Base-by-base conservation (phyloP, 345 rosid genomes). In the Laguncularia racemosa region DNA sequence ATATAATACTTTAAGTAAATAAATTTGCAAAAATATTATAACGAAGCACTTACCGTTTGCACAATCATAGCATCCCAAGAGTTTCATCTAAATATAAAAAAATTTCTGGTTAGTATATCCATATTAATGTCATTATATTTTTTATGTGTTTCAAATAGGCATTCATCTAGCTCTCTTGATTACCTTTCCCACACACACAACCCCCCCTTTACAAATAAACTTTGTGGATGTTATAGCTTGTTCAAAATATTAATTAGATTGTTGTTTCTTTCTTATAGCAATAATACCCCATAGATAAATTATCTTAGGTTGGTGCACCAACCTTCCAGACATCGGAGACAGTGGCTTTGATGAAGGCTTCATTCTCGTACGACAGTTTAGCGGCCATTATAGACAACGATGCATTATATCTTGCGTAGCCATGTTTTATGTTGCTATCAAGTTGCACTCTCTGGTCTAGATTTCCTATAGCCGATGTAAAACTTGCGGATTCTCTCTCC, bases 311-410 rank as follows among this genome's bases (percentile, higher is more conserved):
- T 33, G 40, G 40, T 6, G 11, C 9, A 7, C 9, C 9, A 33
- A 81, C 90, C 85, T 80, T 67, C 95, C 97, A 90, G 38, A 72
- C 68, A 16, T 67, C 53, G 6, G 59, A 56, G 46, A 85, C 84
- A 3, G 64, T 61, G n/a, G 61, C 14, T 63, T 73, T 1, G 2
- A 80, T 60, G 67, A 71, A 77, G 58, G 81, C 81, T 13, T 67
- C 53, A 64, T 90, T 87, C 75, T 90, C 92, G 12, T 87, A 87
- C 2, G 82, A 68, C 44, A 77, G 64, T 71, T 87, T 90, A 12
- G 84, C 61, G 62, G 93, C 76, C 95, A 87, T 81, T 46, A 87
- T 59, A 17, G 88, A 69, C 26, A 90, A 77, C 21, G 76, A 73
- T 13, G 84, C 73, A 53, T 61, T 55, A 67, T 83, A 84, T 55